Percentiles rank a stretch among this genome's conserved stretches.
These are phyloP conservation scores for Leptosphaerulina australis DNA, from an alignment of 2,329 filamentous ascomycete genomes.

Conservation along the genomic window DNA sequence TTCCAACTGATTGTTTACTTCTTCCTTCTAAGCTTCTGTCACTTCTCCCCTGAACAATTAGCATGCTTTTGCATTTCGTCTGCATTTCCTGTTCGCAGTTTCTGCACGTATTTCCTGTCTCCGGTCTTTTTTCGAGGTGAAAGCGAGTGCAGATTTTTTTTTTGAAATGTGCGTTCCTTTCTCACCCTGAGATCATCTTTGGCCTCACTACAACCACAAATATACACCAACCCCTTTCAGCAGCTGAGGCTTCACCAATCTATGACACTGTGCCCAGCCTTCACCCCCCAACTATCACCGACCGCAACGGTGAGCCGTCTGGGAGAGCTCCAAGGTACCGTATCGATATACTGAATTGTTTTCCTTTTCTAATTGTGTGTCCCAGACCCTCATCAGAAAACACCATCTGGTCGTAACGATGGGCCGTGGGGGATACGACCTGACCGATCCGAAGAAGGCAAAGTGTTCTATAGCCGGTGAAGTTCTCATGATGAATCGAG, in stretches of 20 bases:
- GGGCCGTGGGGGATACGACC: slow-evolving; percentile 31
- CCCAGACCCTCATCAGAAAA: background rate
- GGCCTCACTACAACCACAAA: slow-evolving; percentile 2
- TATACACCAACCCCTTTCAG: background rate
- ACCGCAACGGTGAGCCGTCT: too few species aligned
- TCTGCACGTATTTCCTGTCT: background rate
- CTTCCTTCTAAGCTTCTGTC: too few species aligned
- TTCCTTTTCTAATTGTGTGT: background rate
- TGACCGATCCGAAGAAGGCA: slow-evolving; percentile 2
- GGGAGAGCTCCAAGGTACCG: background rate
- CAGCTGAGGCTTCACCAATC: too few species aligned
- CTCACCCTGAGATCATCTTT: background rate
- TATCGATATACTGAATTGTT: background rate
- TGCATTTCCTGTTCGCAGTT: background rate
- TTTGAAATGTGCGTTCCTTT: background rate
- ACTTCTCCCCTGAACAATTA: too few species aligned
- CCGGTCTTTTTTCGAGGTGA: background rate
- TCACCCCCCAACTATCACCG: background rate
- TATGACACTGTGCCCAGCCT: too few species aligned
- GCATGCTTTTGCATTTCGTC: too few species aligned
- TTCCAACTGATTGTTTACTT: too few species aligned
- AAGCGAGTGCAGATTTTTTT: background rate
- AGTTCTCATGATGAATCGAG: slow-evolving; percentile 7
- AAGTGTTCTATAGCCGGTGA: slow-evolving; percentile 11
- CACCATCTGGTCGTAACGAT: slow-evolving; percentile 7